phyloP scores from a whole-genome alignment of 2,329 filamentous ascomycete genomes.

The Sporothrix globosa region DNA sequence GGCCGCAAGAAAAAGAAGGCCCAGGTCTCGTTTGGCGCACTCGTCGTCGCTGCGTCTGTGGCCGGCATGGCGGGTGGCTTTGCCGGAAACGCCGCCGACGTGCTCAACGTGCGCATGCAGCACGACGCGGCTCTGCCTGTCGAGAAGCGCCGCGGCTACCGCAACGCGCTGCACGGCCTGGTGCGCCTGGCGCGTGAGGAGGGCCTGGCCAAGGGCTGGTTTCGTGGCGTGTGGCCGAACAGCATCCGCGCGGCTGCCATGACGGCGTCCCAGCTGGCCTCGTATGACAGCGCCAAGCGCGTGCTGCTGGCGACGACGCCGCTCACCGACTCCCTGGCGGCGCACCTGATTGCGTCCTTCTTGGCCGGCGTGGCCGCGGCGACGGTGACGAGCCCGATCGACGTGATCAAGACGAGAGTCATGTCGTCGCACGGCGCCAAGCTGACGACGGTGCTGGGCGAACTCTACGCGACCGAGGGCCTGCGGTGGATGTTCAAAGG shows the following conservation, averaged over 20 bases:
- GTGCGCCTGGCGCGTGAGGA: slow-evolving; percentile 85
- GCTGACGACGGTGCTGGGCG: slow-evolving; percentile 63
- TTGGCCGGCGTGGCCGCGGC: slow-evolving; percentile 82
- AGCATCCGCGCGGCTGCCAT: slow-evolving; percentile 80
- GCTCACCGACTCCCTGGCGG: slow-evolving; percentile 70
- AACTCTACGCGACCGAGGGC: slow-evolving; percentile 72
- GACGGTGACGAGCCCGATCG: slow-evolving; percentile 80
- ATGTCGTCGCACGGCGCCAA: slow-evolving; percentile 67
- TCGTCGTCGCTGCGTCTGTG: slow-evolving; percentile 78
- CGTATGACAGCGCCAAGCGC: slow-evolving; percentile 81
- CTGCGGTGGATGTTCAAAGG: slow-evolving; percentile 85
- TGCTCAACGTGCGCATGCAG: slow-evolving; percentile 98
- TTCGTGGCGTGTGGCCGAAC: slow-evolving; percentile 85
- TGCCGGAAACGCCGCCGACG: slow-evolving; percentile 91
- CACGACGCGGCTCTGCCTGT: slow-evolving; percentile 78
- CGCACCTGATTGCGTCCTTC: slow-evolving; percentile 78
- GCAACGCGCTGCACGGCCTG: slow-evolving; percentile 83
- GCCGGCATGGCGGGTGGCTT: slow-evolving; percentile 89
- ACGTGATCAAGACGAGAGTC: slow-evolving; percentile 86
- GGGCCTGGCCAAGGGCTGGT: slow-evolving; percentile 68
- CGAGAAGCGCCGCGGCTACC: slow-evolving; percentile 81
- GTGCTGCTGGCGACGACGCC: slow-evolving; percentile 67
- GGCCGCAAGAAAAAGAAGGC: slow-evolving; percentile 42
- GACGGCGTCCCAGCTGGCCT: slow-evolving; percentile 82
- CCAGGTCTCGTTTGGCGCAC: slow-evolving; percentile 69